Evolutionary conservation across 2,329 filamentous ascomycete genomes (phyloP), one percentile per base, ranked within the genome.

Genomic region (Penicillium capsulatum): DNA sequence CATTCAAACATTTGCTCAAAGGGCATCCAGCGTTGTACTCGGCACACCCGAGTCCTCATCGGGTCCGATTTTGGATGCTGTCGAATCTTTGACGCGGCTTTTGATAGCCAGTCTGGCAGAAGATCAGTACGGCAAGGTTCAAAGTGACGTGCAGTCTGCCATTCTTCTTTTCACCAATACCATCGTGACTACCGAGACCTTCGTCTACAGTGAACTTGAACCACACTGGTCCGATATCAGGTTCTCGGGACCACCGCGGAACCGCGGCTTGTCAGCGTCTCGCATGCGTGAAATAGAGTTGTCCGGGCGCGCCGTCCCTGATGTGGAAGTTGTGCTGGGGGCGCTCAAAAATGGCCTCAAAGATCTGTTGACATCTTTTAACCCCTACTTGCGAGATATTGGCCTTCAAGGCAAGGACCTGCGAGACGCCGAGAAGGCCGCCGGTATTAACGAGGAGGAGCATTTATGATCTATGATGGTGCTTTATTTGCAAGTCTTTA

Each of bases 91-190:
- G 27, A 80, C 79, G 9, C 74, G 76, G 34, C 73, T 97, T 17
- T 77, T 86, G 0, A 76, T 87, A 3, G 77, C 77, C 46, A 91
- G 85, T 63, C 67, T 96, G 38, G 70, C 72, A 3, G 90, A 97
- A 63, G 91, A 97, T 60, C 76, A 76, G 32, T 92, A 81, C 58
- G 91, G 91, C 10, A 85, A 86, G 52, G 91, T 94, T n/a, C 84
- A 94, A 50, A 75, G 81, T 30, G 86, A 92, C 48, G 80, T 97
- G 2, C 79, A 85, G 1, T 68, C 68, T 34, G 82, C 94, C 40
- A 79, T 96, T 35, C 78, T 83, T 32, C 79, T 80, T 1, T 78
- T 94, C 45, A 90, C 86, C 0, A 59, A 61, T 31, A 80, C 85
- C 0, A 81, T 89, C 40, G 74, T 70, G 38, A 80, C 80, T 50